Conservation (phyloP, 352 stramenopile species). For the Pelagophyceae sp. region DNA sequence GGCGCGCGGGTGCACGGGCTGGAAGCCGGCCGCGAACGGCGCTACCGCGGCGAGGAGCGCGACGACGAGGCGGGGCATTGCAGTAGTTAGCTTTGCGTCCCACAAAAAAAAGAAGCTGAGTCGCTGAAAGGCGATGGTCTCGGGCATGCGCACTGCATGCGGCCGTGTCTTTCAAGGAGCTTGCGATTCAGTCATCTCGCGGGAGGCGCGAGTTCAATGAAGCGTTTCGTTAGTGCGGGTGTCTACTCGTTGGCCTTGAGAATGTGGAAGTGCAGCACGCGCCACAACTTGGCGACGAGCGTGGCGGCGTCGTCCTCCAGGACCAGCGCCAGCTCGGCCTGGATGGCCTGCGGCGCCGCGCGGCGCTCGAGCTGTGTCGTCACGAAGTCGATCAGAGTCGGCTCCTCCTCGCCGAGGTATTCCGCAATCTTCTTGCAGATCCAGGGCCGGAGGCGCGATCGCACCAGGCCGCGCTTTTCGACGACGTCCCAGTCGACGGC, state of each 20-base stretch:
- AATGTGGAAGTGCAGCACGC: constrained; percentile 33
- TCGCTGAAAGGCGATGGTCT: too few relatives aligned
- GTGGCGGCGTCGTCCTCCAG: constrained; percentile 35
- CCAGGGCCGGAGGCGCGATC: constrained; percentile 10
- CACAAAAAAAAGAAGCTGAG: too few relatives aligned
- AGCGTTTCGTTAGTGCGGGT: too few relatives aligned
- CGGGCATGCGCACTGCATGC: too few relatives aligned
- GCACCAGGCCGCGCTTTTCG: constrained; percentile 3
- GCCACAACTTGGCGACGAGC: constrained; percentile 38
- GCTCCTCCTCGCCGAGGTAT: constrained; percentile 37
- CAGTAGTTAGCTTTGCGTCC: too few relatives aligned
- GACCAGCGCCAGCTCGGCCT: constrained; percentile 34
- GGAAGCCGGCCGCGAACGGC: too few relatives aligned
- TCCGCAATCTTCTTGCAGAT: constrained; percentile 28
- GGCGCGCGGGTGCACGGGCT: too few relatives aligned
- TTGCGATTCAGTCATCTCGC: too few relatives aligned
- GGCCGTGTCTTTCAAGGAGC: too few relatives aligned
- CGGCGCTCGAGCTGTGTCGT: constrained; percentile 27
- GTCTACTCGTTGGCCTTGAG: constrained; percentile 2
- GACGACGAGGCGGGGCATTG: too few relatives aligned
- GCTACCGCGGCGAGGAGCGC: too few relatives aligned
- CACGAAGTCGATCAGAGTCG: constrained; percentile 35
- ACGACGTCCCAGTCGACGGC: constrained; percentile 21
- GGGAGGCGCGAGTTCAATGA: too few relatives aligned
- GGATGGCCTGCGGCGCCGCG: constrained; percentile 26